Evolutionary conservation across 352 stramenopile species (phyloP).

Genomic region (Phytophthora boehmeriae): DNA sequence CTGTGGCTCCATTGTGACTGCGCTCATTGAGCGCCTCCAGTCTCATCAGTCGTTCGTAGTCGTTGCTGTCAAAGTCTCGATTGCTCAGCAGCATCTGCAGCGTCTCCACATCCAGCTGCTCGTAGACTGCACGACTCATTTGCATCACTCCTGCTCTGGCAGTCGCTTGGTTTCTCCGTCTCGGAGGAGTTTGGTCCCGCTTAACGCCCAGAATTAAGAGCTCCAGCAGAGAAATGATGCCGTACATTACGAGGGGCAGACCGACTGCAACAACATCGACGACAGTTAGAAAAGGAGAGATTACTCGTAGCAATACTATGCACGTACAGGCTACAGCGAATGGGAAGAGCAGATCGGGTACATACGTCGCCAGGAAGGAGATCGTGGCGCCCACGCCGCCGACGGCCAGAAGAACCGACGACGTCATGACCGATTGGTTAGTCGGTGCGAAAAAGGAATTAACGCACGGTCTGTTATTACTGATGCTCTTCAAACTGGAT

Average conservation of each 20-base stretch:
- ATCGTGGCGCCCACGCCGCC: conserved; percentile 16
- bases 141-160: conserved; percentile 42
- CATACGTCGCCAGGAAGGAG: conserved; percentile 27
- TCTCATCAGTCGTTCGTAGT: conserved; percentile 76
- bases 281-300: not conserved
- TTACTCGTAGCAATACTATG: not conserved
- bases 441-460: no score
- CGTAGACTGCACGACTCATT: conserved; percentile 69
- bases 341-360: conserved; percentile 31
- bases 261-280: conserved; percentile 28
- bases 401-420: conserved; percentile 14
- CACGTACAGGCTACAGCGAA: conserved; percentile 35
- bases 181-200: conserved; percentile 19
- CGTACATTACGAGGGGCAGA: conserved; percentile 58
- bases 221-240: conserved; percentile 55
- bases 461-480: no score
- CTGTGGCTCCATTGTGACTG: conserved; percentile 53
- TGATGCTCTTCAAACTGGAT: no score
- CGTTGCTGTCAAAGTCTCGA: conserved; percentile 71
- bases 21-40: conserved; percentile 65
- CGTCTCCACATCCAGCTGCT: conserved; percentile 67
- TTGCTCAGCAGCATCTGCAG: conserved; percentile 69
- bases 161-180: conserved; percentile 11
- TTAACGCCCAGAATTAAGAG: conserved; percentile 34
- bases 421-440: conserved; percentile 15